Evolutionary conservation across 1,139 yeast genomes (phyloP).

Genomic region (Kurtzmaniella quercitrusa): DNA sequence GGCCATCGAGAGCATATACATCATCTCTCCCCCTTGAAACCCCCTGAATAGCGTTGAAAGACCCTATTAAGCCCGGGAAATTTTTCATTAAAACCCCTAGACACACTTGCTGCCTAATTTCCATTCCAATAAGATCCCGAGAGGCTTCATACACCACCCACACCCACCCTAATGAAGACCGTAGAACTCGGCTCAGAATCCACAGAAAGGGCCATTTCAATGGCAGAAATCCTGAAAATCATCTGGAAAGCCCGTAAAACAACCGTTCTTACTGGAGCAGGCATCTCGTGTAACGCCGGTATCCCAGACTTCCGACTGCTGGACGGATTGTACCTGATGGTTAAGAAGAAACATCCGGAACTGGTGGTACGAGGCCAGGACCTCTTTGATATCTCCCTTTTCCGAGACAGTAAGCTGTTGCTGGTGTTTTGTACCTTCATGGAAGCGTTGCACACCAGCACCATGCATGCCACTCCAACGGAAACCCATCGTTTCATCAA

Average conservation of each 20-base stretch:
- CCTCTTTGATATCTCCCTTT: slow-evolving; percentile 79
- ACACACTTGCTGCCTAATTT: too few species aligned
- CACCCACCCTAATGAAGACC: slow-evolving; percentile 22
- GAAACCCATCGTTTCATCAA: slow-evolving; percentile 77
- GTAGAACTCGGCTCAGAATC: slow-evolving; percentile 28
- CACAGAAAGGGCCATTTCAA: slow-evolving; percentile 17
- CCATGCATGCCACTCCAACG: slow-evolving; percentile 70
- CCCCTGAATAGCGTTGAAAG: background rate
- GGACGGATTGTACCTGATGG: slow-evolving; percentile 77
- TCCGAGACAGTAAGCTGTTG: slow-evolving; percentile 61
- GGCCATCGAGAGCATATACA: too few species aligned
- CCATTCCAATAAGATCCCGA: background rate
- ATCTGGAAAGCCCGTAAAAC: slow-evolving; percentile 49
- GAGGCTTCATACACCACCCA: too few species aligned
- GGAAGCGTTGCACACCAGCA: slow-evolving; percentile 64
- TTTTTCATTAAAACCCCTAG: too few species aligned
- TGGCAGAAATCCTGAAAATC: slow-evolving; percentile 36
- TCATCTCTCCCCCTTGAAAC: background rate
- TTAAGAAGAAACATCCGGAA: slow-evolving; percentile 59
- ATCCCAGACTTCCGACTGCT: slow-evolving; percentile 90
- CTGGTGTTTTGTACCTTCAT: slow-evolving; percentile 75
- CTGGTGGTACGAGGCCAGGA: slow-evolving; percentile 78
- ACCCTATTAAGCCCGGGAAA: too few species aligned
- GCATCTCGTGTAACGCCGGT: slow-evolving; percentile 94
- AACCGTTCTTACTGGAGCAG: slow-evolving; percentile 83